phyloP scores from a whole-genome alignment of 1,284 basidiomycete genomes.

The Leccinum pseudoinsigne region DNA sequence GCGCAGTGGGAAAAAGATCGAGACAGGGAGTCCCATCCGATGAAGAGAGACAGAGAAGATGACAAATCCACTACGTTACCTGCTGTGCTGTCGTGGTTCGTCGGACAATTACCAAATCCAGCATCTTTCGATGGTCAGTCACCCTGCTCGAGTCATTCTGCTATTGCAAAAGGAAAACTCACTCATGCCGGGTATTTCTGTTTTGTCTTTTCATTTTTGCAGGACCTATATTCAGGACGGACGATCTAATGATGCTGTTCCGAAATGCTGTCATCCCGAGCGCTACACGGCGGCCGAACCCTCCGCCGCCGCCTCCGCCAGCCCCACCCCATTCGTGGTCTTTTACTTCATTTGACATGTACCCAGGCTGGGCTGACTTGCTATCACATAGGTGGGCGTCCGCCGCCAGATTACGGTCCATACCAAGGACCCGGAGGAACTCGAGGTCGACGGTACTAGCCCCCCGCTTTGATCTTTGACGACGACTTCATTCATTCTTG shows the following conservation, averaged over 20 bases:
- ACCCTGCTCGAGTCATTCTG: constrained; percentile 7
- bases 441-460: constrained; percentile 37
- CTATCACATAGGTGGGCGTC: constrained; percentile 45
- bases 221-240: constrained; percentile 87
- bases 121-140: constrained; percentile 78
- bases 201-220: constrained; percentile 18
- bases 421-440: constrained; percentile 59
- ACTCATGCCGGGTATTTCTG: constrained; percentile 15
- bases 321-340: constrained; percentile 17
- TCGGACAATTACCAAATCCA: constrained; percentile 74
- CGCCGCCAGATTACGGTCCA: constrained; percentile 70
- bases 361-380: constrained; percentile 17
- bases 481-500: constrained; percentile 13
- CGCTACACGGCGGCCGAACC: constrained; percentile 45
- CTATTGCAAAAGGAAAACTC: constrained; percentile 16
- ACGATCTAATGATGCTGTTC: constrained; percentile 83
- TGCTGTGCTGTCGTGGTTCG: constrained; percentile 77
- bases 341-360: constrained; percentile 2
- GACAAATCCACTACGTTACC: constrained; percentile 60
- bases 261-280: constrained; percentile 76
- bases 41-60: constrained; percentile 48
- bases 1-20: constrained; percentile 49
- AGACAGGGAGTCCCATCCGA: constrained; percentile 43
- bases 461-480: background rate
- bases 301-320: constrained; percentile 46